phyloP scores from a whole-genome alignment of 2,329 filamentous ascomycete genomes.

The Bipolaris cookei region DNA sequence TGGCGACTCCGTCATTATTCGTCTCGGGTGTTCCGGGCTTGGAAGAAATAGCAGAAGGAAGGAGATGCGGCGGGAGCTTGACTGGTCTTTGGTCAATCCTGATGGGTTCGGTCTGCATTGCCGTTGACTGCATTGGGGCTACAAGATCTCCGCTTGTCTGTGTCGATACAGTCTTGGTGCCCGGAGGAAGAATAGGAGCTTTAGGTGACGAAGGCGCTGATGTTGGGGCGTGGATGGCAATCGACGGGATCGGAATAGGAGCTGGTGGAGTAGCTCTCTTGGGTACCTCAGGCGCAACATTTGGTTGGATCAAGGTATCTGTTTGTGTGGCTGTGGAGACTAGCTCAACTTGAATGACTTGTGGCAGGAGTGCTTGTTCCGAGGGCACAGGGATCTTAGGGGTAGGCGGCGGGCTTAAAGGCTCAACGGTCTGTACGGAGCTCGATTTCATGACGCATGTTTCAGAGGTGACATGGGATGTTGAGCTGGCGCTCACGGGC shows the following conservation, averaged over 20 bases:
- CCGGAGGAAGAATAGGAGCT: constrained; percentile 78
- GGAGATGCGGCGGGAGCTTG: constrained; percentile 76
- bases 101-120: constrained; percentile 90
- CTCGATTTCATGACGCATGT: constrained; percentile 65
- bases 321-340: constrained; percentile 69
- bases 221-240: constrained; percentile 86
- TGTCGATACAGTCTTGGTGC: constrained; percentile 79
- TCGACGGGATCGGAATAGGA: constrained; percentile 73
- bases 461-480: constrained; percentile 22
- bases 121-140: constrained; percentile 59
- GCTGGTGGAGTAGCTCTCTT: constrained; percentile 45
- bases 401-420: constrained; percentile 69
- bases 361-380: constrained; percentile 49
- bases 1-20: constrained; percentile 10
- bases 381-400: constrained; percentile 59
- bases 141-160: constrained; percentile 70
- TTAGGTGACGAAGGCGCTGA: constrained; percentile 79
- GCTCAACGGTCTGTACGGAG: constrained; percentile 67
- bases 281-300: constrained; percentile 26
- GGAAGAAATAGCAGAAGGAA: constrained; percentile 75
- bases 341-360: constrained; percentile 52
- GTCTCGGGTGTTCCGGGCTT: constrained; percentile 53
- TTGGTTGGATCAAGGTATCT: constrained; percentile 39
- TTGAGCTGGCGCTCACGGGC: constrained; percentile 19
- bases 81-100: constrained; percentile 78